Conservation (phyloP, 345 rosid genomes). For the Lenwebbia sp. region DNA sequence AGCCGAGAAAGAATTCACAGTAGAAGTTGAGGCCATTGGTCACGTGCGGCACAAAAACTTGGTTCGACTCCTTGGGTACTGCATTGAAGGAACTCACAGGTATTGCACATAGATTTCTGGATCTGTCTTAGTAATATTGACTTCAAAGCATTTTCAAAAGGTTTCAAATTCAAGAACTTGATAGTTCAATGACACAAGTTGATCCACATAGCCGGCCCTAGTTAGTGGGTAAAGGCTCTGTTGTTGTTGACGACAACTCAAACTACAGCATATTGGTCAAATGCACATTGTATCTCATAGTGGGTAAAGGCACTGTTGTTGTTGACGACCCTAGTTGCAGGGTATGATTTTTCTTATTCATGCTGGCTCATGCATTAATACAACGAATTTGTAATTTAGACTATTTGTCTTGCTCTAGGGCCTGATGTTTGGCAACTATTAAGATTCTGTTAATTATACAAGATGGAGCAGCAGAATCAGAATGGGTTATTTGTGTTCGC, state of each 20-base stretch:
- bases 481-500: background rate
- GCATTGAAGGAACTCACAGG: constrained; percentile 98
- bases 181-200: background rate
- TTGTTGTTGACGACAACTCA: background rate
- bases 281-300: background rate
- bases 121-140: background rate
- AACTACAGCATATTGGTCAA: background rate
- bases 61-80: constrained; percentile 92
- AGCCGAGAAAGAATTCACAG: constrained; percentile 95
- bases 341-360: background rate
- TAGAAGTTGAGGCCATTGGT: constrained; percentile 96
- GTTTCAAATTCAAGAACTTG: background rate
- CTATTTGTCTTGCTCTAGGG: background rate
- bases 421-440: background rate
- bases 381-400: background rate
- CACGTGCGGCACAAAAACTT: constrained; percentile 93
- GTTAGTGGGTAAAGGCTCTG: background rate
- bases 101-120: constrained; percentile 3
- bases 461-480: background rate
- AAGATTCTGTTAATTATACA: background rate
- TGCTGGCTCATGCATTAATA: background rate
- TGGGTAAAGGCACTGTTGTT: background rate
- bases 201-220: background rate
- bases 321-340: background rate
- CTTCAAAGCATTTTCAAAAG: background rate